phyloP scores from a whole-genome alignment of 1,284 basidiomycete genomes.

The Cutaneotrichosporon arboriforme region DNA sequence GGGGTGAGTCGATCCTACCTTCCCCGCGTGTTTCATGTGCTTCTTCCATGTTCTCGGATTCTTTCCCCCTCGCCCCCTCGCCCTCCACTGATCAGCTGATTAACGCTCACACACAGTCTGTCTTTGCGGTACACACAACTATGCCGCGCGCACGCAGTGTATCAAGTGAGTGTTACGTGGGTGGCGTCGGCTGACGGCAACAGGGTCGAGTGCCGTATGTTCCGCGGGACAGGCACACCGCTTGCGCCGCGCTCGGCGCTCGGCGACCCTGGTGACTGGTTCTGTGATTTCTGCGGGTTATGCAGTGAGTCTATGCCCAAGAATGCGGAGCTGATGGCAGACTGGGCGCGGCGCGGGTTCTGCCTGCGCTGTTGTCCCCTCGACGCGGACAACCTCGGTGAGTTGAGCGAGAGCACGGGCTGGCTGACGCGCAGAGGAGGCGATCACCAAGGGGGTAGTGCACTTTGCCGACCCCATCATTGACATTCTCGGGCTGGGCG shows the following conservation, averaged over 20 bases:
- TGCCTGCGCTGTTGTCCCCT: conserved; percentile 16
- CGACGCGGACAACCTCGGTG: conserved; percentile 11
- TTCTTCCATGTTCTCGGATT: no score
- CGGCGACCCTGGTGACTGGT: conserved; percentile 17
- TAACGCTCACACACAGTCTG: conserved; percentile 7
- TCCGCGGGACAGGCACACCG: not conserved
- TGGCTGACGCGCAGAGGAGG: conserved; percentile 10
- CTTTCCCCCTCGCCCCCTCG: not conserved
- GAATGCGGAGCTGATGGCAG: not conserved
- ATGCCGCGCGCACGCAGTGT: not conserved
- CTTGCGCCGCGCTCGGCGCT: conserved; percentile 3
- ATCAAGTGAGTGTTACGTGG: not conserved
- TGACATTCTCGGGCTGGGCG: conserved; percentile 1
- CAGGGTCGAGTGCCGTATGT: not conserved
- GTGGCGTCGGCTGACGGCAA: not conserved
- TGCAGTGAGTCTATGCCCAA: conserved; percentile 6
- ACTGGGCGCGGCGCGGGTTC: conserved; percentile 14
- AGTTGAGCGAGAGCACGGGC: not conserved
- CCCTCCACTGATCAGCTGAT: not conserved
- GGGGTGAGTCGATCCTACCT: not conserved
- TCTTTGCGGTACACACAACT: conserved; percentile 7
- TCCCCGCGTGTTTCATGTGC: no score
- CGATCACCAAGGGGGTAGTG: conserved; percentile 10
- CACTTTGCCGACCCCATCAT: conserved; percentile 12
- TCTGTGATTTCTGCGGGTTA: conserved; percentile 13